Evolutionary conservation across 495 filamentous ascomycete genomes (phyloP).

Genomic region (Hypoxylon trugodes): DNA sequence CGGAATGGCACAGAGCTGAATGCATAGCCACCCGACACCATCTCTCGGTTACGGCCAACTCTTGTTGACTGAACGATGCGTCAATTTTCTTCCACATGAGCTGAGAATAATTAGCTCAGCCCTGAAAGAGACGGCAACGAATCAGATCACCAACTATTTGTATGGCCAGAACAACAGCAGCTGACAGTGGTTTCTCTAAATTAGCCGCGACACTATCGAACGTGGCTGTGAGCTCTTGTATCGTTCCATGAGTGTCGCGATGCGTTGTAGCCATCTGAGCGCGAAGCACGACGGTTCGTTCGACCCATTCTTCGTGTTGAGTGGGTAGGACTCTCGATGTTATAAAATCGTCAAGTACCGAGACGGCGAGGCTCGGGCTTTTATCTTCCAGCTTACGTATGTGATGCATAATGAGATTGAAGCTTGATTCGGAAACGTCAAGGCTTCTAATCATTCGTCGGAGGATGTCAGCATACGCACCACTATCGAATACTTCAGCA

Average conservation of each 20-base stretch:
- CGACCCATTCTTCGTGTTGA: constrained; percentile 37
- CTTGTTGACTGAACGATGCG: constrained; percentile 57
- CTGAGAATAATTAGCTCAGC: constrained; percentile 50
- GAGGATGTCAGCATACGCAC: constrained; percentile 60
- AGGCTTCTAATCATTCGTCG: constrained; percentile 64
- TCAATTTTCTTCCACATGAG: constrained; percentile 82
- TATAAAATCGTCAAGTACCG: constrained; percentile 69
- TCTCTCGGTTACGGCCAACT: constrained; percentile 63
- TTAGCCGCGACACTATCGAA: constrained; percentile 35
- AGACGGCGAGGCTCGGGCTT: constrained; percentile 58
- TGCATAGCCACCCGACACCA: constrained; percentile 82
- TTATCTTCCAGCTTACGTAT: constrained; percentile 71
- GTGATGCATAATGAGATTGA: constrained; percentile 75
- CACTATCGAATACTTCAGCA: constrained; percentile 56
- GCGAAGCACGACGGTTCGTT: constrained; percentile 36
- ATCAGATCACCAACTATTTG: constrained; percentile 63
- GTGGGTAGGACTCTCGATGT: constrained; percentile 47
- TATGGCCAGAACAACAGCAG: constrained; percentile 71
- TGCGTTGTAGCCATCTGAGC: constrained; percentile 37
- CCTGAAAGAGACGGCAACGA: background rate
- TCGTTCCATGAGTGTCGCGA: constrained; percentile 32
- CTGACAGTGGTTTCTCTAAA: constrained; percentile 50
- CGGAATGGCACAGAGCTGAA: constrained; percentile 68
- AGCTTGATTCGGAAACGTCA: constrained; percentile 66
- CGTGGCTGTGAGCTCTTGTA: constrained; percentile 31